Percentiles rank a stretch among this genome's conserved stretches.
These are phyloP conservation scores for Gloeostereum incarnatum DNA, from an alignment of 768 basidiomycete genomes.

Conservation along the genomic window DNA sequence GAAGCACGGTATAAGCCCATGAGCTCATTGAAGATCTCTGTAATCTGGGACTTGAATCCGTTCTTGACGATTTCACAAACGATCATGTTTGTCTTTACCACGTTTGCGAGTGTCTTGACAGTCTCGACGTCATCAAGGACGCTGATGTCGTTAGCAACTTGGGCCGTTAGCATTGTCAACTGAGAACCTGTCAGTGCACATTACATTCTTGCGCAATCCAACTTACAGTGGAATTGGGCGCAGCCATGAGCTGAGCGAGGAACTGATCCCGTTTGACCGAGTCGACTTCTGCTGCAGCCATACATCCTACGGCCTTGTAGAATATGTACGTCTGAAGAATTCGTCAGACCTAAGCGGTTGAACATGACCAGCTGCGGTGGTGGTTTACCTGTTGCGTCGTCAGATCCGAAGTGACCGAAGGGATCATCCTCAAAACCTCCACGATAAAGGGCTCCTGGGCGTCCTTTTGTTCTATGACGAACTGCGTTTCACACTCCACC, in stretches of 20 bases:
- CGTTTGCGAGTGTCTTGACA: constrained; percentile 68
- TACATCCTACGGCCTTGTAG: constrained; percentile 76
- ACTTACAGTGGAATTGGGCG: constrained; percentile 65
- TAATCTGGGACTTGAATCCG: constrained; percentile 69
- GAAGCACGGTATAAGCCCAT: constrained; percentile 72
- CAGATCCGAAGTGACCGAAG: constrained; percentile 65
- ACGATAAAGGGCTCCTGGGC: constrained; percentile 76
- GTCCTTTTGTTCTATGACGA: constrained; percentile 73
- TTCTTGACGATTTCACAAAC: constrained; percentile 69
- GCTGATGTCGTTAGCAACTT: constrained; percentile 59
- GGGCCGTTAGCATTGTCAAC: constrained; percentile 75
- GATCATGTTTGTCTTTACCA: constrained; percentile 74
- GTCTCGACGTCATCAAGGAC: constrained; percentile 62
- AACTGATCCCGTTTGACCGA: constrained; percentile 67
- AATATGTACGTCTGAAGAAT: constrained; percentile 56
- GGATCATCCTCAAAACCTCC: constrained; percentile 61
- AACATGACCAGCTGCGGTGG: constrained; percentile 12
- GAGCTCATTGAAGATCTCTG: constrained; percentile 71
- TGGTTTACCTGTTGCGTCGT: constrained; percentile 48
- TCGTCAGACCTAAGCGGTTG: constrained; percentile 14
- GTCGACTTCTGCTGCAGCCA: constrained; percentile 77
- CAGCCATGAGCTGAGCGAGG: constrained; percentile 65
- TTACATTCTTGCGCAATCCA: neutral
- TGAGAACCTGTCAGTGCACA: constrained; percentile 13
- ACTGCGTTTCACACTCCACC: constrained; percentile 71